A percentile compares a stretch with the other conserved stretches of the same genome.
Evolutionary conservation across 169 alveolate species (phyloP).

Genomic region (Eimeria zaria): DNA sequence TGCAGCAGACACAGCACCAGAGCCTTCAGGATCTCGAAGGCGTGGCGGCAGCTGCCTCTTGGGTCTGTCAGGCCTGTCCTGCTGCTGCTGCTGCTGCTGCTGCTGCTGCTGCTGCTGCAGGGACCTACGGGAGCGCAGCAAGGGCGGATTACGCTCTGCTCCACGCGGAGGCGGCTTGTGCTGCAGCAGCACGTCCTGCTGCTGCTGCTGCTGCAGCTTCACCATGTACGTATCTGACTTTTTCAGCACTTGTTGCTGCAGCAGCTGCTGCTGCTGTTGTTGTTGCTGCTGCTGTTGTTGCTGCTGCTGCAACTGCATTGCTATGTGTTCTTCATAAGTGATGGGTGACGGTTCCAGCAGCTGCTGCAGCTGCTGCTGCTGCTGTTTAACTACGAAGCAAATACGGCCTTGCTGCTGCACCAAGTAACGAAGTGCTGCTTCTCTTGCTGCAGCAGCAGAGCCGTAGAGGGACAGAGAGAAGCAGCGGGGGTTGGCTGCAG

Average conservation of each 20-base stretch:
- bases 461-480: constrained; percentile 13
- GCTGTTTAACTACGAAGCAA: not conserved
- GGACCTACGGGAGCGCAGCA: constrained; percentile 18
- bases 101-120: constrained; percentile 56
- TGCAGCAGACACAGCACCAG: constrained; percentile 27
- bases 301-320: not conserved
- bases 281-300: constrained; percentile 1
- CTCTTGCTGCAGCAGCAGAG: constrained; percentile 47
- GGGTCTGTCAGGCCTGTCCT: constrained; percentile 19
- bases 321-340: constrained; percentile 4
- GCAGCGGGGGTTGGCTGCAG: not conserved
- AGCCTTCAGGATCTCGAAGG: constrained; percentile 14
- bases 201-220: constrained; percentile 2
- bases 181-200: constrained; percentile 1
- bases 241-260: not conserved
- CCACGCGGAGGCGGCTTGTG: not conserved
- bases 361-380: constrained; percentile 33
- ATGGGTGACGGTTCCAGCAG: constrained; percentile 26
- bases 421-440: constrained; percentile 21
- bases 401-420: constrained; percentile 58
- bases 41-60: constrained; percentile 52
- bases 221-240: not conserved
- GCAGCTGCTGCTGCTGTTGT: not conserved
- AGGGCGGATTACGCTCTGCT: not conserved
- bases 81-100: too few species aligned